Conservation (phyloP, 805 yeast species). For the Ogataea parapolymorpha region DNA sequence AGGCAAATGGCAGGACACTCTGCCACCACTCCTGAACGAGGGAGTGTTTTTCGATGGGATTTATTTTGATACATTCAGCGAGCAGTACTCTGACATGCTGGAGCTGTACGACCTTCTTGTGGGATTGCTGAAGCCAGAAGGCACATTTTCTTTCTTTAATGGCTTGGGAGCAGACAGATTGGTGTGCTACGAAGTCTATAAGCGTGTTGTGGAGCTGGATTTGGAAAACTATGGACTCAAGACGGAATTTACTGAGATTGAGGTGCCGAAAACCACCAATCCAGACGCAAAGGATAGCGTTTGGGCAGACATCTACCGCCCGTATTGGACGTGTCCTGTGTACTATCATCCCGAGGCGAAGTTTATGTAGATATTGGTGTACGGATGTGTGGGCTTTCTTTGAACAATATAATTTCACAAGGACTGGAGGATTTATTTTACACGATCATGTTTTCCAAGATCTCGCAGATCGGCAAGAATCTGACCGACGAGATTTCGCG, state of each 20-base stretch:
- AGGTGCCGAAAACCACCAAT: constrained; percentile 42
- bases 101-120: constrained; percentile 78
- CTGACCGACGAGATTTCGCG: constrained; percentile 54
- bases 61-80: constrained; percentile 91
- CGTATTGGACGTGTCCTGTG: constrained; percentile 67
- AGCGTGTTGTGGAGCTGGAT: constrained; percentile 75
- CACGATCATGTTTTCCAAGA: constrained; percentile 48
- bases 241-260: constrained; percentile 51
- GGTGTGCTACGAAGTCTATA: constrained; percentile 79
- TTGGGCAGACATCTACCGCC: constrained; percentile 60
- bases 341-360: constrained; percentile 58
- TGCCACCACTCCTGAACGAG: constrained; percentile 59
- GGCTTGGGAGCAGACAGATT: constrained; percentile 83
- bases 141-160: constrained; percentile 86
- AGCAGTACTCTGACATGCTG: constrained; percentile 85
- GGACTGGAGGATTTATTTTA: not conserved
- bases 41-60: constrained; percentile 85
- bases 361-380: constrained; percentile 8
- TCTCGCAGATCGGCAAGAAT: constrained; percentile 62
- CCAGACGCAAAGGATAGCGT: constrained; percentile 40
- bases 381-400: not conserved
- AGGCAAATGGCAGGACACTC: constrained; percentile 91
- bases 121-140: constrained; percentile 77
- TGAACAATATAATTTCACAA: not conserved
- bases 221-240: constrained; percentile 72